phyloP scores from a whole-genome alignment of 306 rosid genomes.

The Ochetophila trinervis region DNA sequence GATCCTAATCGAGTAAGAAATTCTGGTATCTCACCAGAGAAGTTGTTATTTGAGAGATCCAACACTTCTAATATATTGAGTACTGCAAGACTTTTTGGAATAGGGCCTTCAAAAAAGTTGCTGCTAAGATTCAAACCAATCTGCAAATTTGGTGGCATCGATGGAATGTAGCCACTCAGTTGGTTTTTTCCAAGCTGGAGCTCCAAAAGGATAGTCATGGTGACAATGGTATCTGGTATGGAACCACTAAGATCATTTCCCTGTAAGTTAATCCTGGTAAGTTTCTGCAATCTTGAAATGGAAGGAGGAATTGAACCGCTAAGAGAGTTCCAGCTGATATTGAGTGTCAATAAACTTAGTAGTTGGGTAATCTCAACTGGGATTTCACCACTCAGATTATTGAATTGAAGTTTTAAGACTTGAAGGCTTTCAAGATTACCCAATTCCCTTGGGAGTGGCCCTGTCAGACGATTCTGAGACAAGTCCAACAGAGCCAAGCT shows the following conservation, averaged over 20 bases:
- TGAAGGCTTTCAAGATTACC: conserved; percentile 53
- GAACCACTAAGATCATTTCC: conserved; percentile 53
- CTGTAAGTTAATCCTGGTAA: conserved; percentile 44
- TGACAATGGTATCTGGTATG: conserved; percentile 40
- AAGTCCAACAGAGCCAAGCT: conserved; percentile 60
- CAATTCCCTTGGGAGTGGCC: conserved; percentile 45
- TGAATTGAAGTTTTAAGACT: conserved; percentile 57
- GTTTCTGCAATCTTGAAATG: conserved; percentile 34
- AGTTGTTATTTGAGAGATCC: conserved; percentile 78
- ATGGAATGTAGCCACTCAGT: conserved; percentile 55
- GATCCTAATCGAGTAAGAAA: conserved; percentile 22
- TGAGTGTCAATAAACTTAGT: conserved; percentile 30
- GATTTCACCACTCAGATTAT: conserved; percentile 51
- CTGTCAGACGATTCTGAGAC: conserved; percentile 49
- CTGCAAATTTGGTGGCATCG: conserved; percentile 51
- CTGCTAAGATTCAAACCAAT: conserved; percentile 70
- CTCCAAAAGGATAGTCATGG: conserved; percentile 36
- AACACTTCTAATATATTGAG: conserved; percentile 45
- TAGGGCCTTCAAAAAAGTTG: conserved; percentile 51
- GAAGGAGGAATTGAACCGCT: conserved; percentile 54
- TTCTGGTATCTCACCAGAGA: conserved; percentile 52
- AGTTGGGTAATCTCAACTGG: conserved; percentile 42
- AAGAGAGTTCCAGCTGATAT: conserved; percentile 68
- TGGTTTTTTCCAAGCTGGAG: conserved; percentile 69
- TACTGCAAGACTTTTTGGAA: conserved; percentile 30